A percentile compares a stretch with the other conserved stretches of the same genome.
Evolutionary conservation across 2,329 filamentous ascomycete genomes (phyloP).

Genomic region (Aspergillus intermedius): DNA sequence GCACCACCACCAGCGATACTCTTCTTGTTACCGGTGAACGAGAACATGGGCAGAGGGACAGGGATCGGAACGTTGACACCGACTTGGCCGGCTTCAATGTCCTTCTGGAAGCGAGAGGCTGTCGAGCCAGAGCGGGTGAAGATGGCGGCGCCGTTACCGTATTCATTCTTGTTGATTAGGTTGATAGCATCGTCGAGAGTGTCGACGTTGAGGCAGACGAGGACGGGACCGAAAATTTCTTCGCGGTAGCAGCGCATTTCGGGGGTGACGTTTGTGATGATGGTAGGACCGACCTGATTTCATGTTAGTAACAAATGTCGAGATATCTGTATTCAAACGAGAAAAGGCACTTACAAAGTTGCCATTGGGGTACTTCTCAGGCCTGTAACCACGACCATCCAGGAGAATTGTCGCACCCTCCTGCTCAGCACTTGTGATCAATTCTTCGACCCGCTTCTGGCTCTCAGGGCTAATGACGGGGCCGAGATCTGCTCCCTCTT

Average conservation of each 20-base stretch:
- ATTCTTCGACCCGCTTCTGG: constrained; percentile 56
- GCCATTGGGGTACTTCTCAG: constrained; percentile 58
- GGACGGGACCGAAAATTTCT: constrained; percentile 62
- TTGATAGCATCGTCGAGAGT: constrained; percentile 58
- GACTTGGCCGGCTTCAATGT: constrained; percentile 61
- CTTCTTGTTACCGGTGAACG: constrained; percentile 71
- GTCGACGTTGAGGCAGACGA: constrained; percentile 55
- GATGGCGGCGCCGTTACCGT: constrained; percentile 61
- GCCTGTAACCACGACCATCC: constrained; percentile 56
- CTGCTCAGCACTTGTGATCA: constrained; percentile 56
- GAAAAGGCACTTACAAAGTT: constrained; percentile 51
- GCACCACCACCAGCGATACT: constrained; percentile 85
- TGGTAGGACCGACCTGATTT: constrained; percentile 54
- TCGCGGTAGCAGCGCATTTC: constrained; percentile 62
- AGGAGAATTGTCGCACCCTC: constrained; percentile 60
- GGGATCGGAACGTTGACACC: constrained; percentile 63
- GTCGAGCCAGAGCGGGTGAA: constrained; percentile 59
- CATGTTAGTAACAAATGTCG: not conserved
- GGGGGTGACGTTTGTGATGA: constrained; percentile 59
- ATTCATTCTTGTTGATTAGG: constrained; percentile 60
- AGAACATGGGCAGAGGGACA: constrained; percentile 57
- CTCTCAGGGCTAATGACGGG: constrained; percentile 59
- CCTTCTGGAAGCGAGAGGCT: constrained; percentile 56
- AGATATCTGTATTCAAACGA: not conserved
- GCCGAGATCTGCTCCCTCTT: constrained; percentile 57